Conservation (phyloP, 345 rosid genomes). For the Aquilaria sinensis region DNA sequence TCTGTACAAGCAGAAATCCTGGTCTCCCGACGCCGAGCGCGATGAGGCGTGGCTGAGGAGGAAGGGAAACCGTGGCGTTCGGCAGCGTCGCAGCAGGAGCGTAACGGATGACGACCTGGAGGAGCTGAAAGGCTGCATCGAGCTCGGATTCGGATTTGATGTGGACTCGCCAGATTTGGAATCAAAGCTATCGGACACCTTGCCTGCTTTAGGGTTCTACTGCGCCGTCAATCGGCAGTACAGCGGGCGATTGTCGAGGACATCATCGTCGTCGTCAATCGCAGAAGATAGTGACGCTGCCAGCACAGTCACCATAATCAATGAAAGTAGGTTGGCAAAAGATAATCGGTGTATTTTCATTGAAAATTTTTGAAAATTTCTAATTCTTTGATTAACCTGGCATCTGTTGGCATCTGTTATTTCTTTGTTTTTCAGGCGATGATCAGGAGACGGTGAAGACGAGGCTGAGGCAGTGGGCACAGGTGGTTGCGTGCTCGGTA, state of each 20-base stretch:
- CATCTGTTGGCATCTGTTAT: not conserved
- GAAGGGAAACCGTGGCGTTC: constrained; percentile 20
- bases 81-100: constrained; percentile 38
- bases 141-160: constrained; percentile 76
- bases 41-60: constrained; percentile 74
- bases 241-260: constrained; percentile 40
- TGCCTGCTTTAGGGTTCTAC: constrained; percentile 75
- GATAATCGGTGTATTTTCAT: not conserved
- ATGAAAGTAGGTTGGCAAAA: constrained; percentile 36
- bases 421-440: constrained; percentile 38
- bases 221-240: constrained; percentile 72
- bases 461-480: constrained; percentile 85
- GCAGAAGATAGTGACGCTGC: constrained; percentile 36
- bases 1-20: constrained; percentile 54
- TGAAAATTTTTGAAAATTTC: not conserved
- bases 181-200: constrained; percentile 50
- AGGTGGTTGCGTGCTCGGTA: constrained; percentile 77
- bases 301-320: constrained; percentile 39
- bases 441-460: constrained; percentile 67
- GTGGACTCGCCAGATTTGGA: constrained; percentile 60
- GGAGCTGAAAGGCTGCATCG: constrained; percentile 82
- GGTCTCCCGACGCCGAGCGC: constrained; percentile 73
- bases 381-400: not conserved
- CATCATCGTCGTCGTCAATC: constrained; percentile 53
- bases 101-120: constrained; percentile 74